phyloP scores from a whole-genome alignment of 495 filamentous ascomycete genomes.

The Tuber borchii region DNA sequence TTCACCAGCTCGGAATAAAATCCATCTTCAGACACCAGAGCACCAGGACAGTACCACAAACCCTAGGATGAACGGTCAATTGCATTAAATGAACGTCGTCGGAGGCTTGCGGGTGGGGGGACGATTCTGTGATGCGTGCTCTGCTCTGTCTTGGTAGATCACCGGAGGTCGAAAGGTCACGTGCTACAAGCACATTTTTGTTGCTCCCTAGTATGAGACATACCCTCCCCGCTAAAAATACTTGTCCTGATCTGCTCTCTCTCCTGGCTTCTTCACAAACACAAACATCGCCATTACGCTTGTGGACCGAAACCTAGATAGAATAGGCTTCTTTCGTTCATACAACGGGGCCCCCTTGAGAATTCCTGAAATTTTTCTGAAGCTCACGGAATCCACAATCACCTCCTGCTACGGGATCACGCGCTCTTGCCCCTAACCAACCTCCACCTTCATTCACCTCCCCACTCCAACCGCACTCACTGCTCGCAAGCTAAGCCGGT shows the following conservation, averaged over 20 bases:
- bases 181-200: not conserved
- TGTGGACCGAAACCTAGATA: not conserved
- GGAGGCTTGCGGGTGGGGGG: no score
- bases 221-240: not conserved
- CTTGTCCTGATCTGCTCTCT: not conserved
- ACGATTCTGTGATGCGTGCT: no score
- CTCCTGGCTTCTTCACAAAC: not conserved
- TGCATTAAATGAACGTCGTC: not conserved
- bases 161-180: not conserved
- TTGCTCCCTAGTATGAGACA: not conserved
- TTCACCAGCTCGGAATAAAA: no score
- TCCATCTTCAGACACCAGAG: no score
- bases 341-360: not conserved
- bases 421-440: not conserved
- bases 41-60: no score
- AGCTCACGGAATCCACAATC: not conserved
- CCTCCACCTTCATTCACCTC: not conserved
- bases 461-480: not conserved
- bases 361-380: not conserved
- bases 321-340: not conserved
- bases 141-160: no score
- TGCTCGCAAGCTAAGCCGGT: not conserved
- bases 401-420: not conserved
- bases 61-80: not conserved
- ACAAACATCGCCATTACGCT: not conserved